Evolutionary conservation across 1,139 yeast species (phyloP), one percentile per base, ranked within the genome.

Genomic region (Debaryomyces nepalensis): DNA sequence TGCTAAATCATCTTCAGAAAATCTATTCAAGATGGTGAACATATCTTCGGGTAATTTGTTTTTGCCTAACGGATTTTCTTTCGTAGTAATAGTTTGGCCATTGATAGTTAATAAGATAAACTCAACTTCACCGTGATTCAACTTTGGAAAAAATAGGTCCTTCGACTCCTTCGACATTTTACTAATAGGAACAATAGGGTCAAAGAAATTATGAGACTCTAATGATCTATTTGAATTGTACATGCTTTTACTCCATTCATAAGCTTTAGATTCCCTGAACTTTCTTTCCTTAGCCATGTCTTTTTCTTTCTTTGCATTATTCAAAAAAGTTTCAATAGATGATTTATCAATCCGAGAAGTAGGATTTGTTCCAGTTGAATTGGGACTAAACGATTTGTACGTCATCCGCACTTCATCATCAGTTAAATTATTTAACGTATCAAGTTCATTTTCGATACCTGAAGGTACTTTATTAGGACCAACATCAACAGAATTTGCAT

Each of bases 181-280:
- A 18, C 39, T 29, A 14, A 20, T 50, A 39, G 8, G 23, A n/a
- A 23, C 30, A 16, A 36, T 27, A 12, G 84, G 81, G 9, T 80
- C 69, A 59, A 81, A 82, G 51, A 80, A 81, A 48, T 77, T 77
- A 3, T 66, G 61, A 16, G 66, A 52, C 24, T 66, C 77, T 16
- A 81, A 51, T 0, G 79, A 61, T 24, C 76, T 60, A 5, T 78
- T 70, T 15, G 65, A 53, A 12, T 61, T 55, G 12, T 54, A 50
- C 49, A 65, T 59, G 32, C 66, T 63, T 31, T 55, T 63, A 39
- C 77, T 68, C 79, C 82, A 79, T 41, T 80, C 84, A 51, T 64
- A 79, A 0, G 86, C 83, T 37, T 73, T 70, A 27, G 68, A 56
- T 41, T 75, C 77, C 34, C 81, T 68, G 52, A 77, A 77, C 38